Conservation (phyloP, 139 green algal genomes). For the Tetratostichococcus sp. region DNA sequence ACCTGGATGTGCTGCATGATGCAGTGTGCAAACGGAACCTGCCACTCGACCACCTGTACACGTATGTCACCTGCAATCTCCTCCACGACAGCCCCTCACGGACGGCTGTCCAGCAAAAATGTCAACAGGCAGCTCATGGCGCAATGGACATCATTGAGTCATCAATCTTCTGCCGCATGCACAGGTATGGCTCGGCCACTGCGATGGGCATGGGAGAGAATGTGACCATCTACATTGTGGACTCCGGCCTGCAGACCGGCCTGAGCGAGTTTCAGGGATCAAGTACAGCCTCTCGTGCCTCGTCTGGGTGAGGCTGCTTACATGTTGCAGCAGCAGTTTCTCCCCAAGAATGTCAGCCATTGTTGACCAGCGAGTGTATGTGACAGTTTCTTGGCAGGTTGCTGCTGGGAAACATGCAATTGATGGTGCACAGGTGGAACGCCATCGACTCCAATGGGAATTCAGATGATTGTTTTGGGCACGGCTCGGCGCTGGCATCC, state of each 20-base stretch:
- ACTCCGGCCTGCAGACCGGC: slow-evolving; percentile 47
- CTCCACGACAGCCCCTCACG: too few relatives aligned
- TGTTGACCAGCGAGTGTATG: not conserved
- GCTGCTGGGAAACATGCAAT: not conserved
- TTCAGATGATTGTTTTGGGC: not conserved
- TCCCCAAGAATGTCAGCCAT: too few relatives aligned
- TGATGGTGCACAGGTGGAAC: not conserved
- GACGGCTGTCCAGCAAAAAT: too few relatives aligned
- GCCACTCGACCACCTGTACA: slow-evolving; percentile 50
- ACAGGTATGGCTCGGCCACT: not conserved
- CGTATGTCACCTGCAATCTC: slow-evolving; percentile 8
- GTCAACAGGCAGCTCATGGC: too few relatives aligned
- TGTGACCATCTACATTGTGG: slow-evolving; percentile 70
- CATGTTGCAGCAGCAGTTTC: too few relatives aligned
- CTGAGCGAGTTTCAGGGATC: slow-evolving; percentile 60
- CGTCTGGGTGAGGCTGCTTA: slow-evolving; percentile 9
- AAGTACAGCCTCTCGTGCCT: slow-evolving; percentile 4
- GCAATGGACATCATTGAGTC: slow-evolving; percentile 5
- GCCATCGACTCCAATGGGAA: slow-evolving; percentile 13
- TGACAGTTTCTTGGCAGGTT: too few relatives aligned
- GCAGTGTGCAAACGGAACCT: slow-evolving; percentile 35
- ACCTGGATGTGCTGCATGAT: not conserved
- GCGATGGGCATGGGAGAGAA: slow-evolving; percentile 33
- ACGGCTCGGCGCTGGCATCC: not conserved
- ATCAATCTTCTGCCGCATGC: not conserved